Base-by-base conservation (phyloP, 1,284 basidiomycete species). In the Kalmanozyma brasiliensis region DNA sequence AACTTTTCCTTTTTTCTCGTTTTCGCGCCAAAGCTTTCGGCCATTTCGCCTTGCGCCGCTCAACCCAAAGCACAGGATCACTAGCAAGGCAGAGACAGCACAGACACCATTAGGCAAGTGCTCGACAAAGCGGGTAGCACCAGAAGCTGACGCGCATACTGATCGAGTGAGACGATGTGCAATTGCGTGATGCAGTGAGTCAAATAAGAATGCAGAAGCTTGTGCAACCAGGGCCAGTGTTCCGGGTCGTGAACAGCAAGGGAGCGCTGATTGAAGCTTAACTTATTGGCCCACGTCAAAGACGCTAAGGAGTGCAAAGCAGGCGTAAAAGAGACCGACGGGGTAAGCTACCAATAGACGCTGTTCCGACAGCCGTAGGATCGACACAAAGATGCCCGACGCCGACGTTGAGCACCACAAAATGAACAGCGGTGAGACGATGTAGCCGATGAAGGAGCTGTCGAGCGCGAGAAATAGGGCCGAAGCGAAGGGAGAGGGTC, bases 301-400 rank as follows among this genome's bases (percentile, higher is more conserved):
- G 42, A 80, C 76, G 52, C 79, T 79, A 33, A 81, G 60, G 9
- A 81, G 60, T 9, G 80, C 80, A 58, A 81, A 81, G 61, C 73
- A 78, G 16, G 77, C 74, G 56, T 81, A 81, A 43, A 81, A 79
- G 32, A 82, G 65, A 1, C 75, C 79, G 17, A 82, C 73, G 2
- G 80, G 80, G 52, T 82, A 82, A 9, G 79, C 80, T 14, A 82
- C 78, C 8, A 82, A 60, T 24, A 82, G 61, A 13, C 80, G 73
- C 57, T 82, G 80, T 45, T 82, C 78, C 44, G 74, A 75, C 33
- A 82, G 60, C 13, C 77, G 56, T 1, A 81, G 57, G 32, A 82
- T 78, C 8, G 77, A 79, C 20, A 80, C 79, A 60, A 82, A 82
- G 44, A 82, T 82, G 57, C 80, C 80, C 9, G 79, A 81, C 3